These are phyloP conservation scores for Cichorium intybus DNA, from an alignment of 140 eudicot genomes.

Conservation along the genomic window DNA sequence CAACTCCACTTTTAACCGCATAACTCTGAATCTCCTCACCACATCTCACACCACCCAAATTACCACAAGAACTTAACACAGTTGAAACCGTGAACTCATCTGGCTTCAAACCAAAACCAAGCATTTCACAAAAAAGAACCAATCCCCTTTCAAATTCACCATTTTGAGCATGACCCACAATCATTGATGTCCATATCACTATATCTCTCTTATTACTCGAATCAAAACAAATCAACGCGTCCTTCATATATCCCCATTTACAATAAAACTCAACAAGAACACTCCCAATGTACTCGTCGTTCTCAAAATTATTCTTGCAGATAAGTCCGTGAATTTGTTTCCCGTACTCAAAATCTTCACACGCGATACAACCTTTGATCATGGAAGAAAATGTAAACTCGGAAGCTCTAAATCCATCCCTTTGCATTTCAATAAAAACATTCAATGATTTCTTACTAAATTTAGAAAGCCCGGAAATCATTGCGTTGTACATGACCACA, in stretches of 20 bases:
- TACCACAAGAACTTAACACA: constrained; percentile 45
- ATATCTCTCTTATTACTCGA: constrained; percentile 35
- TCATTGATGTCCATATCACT: constrained; percentile 54
- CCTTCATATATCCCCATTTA: constrained; percentile 17
- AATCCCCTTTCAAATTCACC: constrained; percentile 37
- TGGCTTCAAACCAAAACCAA: constrained; percentile 30
- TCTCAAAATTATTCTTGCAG: constrained; percentile 39
- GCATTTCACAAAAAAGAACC: constrained; percentile 30
- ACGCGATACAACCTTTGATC: constrained; percentile 36
- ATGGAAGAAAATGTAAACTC: constrained; percentile 46
- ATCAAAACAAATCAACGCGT: constrained; percentile 30
- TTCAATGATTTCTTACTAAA: constrained; percentile 17
- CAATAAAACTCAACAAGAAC: constrained; percentile 47
- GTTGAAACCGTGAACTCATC: constrained; percentile 43
- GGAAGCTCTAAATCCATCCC: constrained; percentile 36
- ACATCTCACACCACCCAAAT: constrained; percentile 37
- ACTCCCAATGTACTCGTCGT: constrained; percentile 45
- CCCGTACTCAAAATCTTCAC: constrained; percentile 36
- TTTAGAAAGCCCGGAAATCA: constrained; percentile 37
- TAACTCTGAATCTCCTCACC: constrained; percentile 54
- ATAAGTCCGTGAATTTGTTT: constrained; percentile 45
- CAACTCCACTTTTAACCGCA: constrained; percentile 38
- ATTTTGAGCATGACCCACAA: constrained; percentile 41
- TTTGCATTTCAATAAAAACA: constrained; percentile 41
- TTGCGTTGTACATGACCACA: constrained; percentile 58